Base-by-base conservation (phyloP, 805 yeast genomes). In the Nakazawaea populi region DNA sequence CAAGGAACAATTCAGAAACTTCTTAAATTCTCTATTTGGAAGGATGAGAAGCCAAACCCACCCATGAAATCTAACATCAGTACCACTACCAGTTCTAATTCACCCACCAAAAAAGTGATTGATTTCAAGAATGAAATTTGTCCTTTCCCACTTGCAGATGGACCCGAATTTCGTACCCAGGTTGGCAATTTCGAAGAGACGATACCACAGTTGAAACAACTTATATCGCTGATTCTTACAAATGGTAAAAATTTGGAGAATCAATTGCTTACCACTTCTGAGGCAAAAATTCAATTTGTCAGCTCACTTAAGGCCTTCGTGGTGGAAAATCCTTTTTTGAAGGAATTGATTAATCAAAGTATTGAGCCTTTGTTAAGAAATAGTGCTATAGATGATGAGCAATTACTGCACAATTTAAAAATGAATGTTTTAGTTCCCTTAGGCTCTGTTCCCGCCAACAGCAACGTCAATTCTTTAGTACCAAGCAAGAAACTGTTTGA, bases 111-210 rank as follows among this genome's bases (percentile, higher is more conserved):
- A 14, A 29, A 14, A 42, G 36, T 42, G 6, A 30, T 42, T 24
- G 11, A 28, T 10, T 42, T 42, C 36, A 31, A 44, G 18, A 35
- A 44, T 49, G 52, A 40, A 55, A 39, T 36, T 48, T 24, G 58
- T 38, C 65, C 64, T 1, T 51, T 65, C 9, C 58, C 66, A 0
- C 51, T 63, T 66, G 58, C 70, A 53, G 73, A 74, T 63, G 77
- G 70, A 5, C 71, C 72, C 1, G 52, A 56, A 5, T 65, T 67
- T 40, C 54, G 72, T 48, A 64, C 60, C 27, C 53, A 66, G 1
- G 39, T 68, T 11, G 48, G 49, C 12, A 59, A 57, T 18, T 66
- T 59, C 41, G 72, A 68, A 49, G 43, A 46, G 10, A 55, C 55
- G 42, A 60, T 61, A 1, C 56, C 62, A 5, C 54, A 55, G 32